phyloP scores from a whole-genome alignment of 345 rosid genomes.

The Linum tenue region DNA sequence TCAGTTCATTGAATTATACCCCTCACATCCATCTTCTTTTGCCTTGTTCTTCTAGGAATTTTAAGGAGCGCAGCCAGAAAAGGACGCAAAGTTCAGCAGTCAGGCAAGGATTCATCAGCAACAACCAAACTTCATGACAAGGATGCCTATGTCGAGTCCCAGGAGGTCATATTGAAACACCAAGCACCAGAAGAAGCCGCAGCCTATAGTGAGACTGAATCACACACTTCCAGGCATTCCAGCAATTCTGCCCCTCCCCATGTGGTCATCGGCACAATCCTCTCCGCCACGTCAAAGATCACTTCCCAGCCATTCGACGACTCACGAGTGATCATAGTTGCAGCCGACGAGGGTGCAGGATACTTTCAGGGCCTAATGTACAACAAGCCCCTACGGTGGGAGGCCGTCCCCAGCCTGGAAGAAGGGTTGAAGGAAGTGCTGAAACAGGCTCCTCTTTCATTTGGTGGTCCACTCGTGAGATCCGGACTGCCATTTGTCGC shows the following conservation, averaged over 20 bases:
- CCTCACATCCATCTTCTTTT: conserved; percentile 1
- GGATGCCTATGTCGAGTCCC: conserved; percentile 25
- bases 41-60: conserved; percentile 35
- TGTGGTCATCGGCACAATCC: conserved; percentile 53
- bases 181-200: conserved; percentile 19
- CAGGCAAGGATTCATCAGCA: conserved; percentile 17
- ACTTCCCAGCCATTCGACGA: conserved; percentile 47
- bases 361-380: conserved; percentile 63
- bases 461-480: conserved; percentile 67
- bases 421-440: conserved; percentile 39
- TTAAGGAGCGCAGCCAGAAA: conserved; percentile 29
- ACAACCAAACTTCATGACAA: conserved; percentile 5
- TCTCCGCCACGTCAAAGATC: conserved; percentile 60
- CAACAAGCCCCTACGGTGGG: conserved; percentile 74
- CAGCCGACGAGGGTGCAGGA: conserved; percentile 40
- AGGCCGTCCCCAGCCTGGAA: conserved; percentile 40
- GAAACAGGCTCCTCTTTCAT: conserved; percentile 51
- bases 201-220: conserved; percentile 17
- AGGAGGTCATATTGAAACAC: conserved; percentile 45
- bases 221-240: conserved; percentile 14
- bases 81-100: conserved; percentile 22
- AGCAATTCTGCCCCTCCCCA: conserved; percentile 19
- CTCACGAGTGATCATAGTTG: conserved; percentile 55
- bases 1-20: neutral
- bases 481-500: conserved; percentile 55